These are phyloP conservation scores for Dacryopinax spathularia DNA, from an alignment of 768 basidiomycete genomes.

Conservation along the genomic window DNA sequence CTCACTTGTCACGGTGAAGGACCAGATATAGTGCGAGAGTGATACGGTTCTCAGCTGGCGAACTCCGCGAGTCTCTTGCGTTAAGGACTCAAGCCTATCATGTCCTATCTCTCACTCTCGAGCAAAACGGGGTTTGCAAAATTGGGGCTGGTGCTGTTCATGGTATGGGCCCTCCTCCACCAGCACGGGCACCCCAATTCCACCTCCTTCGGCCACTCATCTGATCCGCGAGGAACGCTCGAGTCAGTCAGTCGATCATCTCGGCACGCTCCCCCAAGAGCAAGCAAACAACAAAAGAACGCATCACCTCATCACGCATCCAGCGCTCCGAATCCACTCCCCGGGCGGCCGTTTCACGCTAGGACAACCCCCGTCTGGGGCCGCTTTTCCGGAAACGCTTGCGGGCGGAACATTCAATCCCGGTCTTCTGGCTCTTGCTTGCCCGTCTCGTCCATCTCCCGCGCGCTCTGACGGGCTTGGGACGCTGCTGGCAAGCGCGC, in stretches of 20 bases:
- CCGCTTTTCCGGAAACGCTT: neutral
- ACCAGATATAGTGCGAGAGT: neutral
- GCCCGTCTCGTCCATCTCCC: neutral
- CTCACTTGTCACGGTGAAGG: neutral
- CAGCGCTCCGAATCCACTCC: neutral
- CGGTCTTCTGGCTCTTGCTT: neutral
- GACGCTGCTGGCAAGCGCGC: neutral
- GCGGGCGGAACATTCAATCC: neutral
- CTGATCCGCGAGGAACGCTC: constrained; percentile 3
- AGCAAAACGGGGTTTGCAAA: no score
- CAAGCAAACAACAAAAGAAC: no score
- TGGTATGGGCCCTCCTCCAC: neutral
- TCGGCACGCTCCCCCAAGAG: neutral
- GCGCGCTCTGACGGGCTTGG: neutral
- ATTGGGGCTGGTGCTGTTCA: no score
- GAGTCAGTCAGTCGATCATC: neutral
- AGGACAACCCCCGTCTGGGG: neutral
- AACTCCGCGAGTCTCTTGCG: neutral
- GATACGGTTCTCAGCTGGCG: neutral
- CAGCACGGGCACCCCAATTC: neutral
- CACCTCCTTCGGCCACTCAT: neutral
- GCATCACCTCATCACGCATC: neutral
- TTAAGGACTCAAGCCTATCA: neutral
- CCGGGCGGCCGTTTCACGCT: neutral
- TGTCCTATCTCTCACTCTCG: neutral